These are phyloP conservation scores for Ciborinia camelliae DNA, from an alignment of 2,329 filamentous ascomycete genomes.

Conservation along the genomic window DNA sequence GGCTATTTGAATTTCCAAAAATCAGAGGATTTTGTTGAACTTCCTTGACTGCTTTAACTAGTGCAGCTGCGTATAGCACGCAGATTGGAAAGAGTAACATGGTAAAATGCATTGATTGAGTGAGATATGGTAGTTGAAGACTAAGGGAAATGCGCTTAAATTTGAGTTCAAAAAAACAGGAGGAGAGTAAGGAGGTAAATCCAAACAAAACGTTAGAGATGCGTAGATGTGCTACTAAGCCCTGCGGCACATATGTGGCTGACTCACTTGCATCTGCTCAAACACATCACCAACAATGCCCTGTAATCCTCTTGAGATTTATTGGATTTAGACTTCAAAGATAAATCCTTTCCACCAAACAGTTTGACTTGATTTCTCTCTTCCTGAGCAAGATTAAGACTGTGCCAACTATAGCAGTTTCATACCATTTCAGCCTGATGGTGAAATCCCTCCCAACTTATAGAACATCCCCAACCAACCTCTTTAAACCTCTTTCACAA, in stretches of 20 bases:
- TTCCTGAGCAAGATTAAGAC: neutral
- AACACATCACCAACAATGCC: too few relatives aligned
- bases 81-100: slow-evolving; percentile 11
- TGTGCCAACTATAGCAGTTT: neutral
- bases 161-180: too few relatives aligned
- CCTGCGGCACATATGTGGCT: neutral
- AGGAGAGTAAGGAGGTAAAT: too few relatives aligned
- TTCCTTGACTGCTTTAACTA: slow-evolving; percentile 10
- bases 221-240: neutral
- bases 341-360: too few relatives aligned
- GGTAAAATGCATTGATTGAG: slow-evolving; percentile 10
- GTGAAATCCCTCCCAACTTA: neutral
- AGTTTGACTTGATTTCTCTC: too few relatives aligned
- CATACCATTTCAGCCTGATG: neutral
- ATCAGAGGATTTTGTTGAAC: slow-evolving; percentile 13
- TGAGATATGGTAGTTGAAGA: too few relatives aligned
- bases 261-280: too few relatives aligned
- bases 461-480: neutral
- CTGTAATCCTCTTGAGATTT: too few relatives aligned
- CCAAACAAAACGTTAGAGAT: too few relatives aligned
- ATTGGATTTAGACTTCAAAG: too few relatives aligned
- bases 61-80: slow-evolving; percentile 6
- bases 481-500: too few relatives aligned
- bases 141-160: too few relatives aligned
- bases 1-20: slow-evolving; percentile 5